Conservation (phyloP, 2,329 filamentous ascomycete species). For the Penicillium sp. region DNA sequence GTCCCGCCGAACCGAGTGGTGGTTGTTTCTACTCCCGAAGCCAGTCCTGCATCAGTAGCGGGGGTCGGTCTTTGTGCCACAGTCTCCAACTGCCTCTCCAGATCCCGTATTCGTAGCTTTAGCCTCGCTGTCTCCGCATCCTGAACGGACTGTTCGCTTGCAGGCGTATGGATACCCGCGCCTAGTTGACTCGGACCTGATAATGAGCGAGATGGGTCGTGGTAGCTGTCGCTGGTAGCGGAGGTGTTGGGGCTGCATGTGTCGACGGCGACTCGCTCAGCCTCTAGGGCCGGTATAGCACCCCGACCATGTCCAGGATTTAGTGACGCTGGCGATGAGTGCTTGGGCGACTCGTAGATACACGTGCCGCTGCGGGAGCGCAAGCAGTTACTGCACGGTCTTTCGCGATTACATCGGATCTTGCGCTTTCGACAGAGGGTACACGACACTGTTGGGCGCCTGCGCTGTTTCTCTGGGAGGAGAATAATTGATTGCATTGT, state of each 20-base stretch:
- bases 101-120: neutral
- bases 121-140: neutral
- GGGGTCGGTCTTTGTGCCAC: neutral
- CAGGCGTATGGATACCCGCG: neutral
- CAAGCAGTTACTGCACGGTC: slow-evolving; percentile 3
- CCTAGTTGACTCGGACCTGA: too few relatives aligned
- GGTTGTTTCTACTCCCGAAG: neutral
- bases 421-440: slow-evolving; percentile 4
- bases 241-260: neutral
- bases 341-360: neutral
- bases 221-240: too few relatives aligned
- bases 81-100: neutral
- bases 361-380: neutral
- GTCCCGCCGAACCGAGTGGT: neutral
- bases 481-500: neutral
- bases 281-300: too few relatives aligned
- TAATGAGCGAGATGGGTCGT: too few relatives aligned
- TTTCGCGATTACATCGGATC: slow-evolving; percentile 3
- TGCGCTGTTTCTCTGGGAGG: neutral
- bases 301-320: too few relatives aligned
- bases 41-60: neutral
- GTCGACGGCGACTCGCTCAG: neutral
- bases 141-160: neutral
- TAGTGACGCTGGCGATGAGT: neutral
- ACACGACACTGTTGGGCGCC: slow-evolving; percentile 4